phyloP scores from a whole-genome alignment of 257 asterid genomes.

The Striga asiatica region DNA sequence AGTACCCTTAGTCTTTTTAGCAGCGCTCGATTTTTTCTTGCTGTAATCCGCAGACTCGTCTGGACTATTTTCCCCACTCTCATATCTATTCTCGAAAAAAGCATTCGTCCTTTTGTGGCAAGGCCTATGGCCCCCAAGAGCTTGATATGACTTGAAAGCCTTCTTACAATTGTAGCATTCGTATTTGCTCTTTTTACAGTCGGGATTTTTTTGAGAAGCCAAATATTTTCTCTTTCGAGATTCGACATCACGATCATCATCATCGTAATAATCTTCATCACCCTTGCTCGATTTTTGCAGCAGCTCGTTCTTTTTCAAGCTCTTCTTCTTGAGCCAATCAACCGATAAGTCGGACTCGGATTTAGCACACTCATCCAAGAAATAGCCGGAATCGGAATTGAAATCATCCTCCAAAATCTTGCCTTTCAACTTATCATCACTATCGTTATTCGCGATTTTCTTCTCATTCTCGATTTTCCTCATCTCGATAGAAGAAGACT shows the following conservation, averaged over 20 bases:
- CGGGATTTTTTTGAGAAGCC: slow-evolving; percentile 20
- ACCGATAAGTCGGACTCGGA: slow-evolving; percentile 66
- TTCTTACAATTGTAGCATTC: slow-evolving; percentile 84
- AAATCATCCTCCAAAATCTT: slow-evolving; percentile 20
- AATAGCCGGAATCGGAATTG: slow-evolving; percentile 85
- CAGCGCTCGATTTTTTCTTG: slow-evolving; percentile 31
- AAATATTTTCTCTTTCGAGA: slow-evolving; percentile 30
- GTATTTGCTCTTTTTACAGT: slow-evolving; percentile 41
- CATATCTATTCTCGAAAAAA: slow-evolving; percentile 32
- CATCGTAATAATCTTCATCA: slow-evolving; percentile 16
- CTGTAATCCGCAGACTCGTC: slow-evolving; percentile 34
- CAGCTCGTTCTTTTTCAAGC: slow-evolving; percentile 22
- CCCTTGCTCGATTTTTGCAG: slow-evolving; percentile 14
- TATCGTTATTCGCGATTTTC: slow-evolving; percentile 17
- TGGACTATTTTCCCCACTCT: slow-evolving; percentile 51
- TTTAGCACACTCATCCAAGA: slow-evolving; percentile 56
- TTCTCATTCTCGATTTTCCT: slow-evolving; percentile 23
- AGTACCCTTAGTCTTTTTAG: slow-evolving; percentile 27
- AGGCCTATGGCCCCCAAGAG: slow-evolving; percentile 92
- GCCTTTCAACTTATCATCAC: slow-evolving; percentile 28
- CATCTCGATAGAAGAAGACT: slow-evolving; percentile 65
- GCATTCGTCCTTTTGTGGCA: slow-evolving; percentile 56
- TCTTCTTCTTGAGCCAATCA: slow-evolving; percentile 29
- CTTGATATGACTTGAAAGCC: slow-evolving; percentile 77
- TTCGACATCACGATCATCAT: too few relatives aligned